Conservation (phyloP, 208 protist species). For the Jaenimonas drosophilae region DNA sequence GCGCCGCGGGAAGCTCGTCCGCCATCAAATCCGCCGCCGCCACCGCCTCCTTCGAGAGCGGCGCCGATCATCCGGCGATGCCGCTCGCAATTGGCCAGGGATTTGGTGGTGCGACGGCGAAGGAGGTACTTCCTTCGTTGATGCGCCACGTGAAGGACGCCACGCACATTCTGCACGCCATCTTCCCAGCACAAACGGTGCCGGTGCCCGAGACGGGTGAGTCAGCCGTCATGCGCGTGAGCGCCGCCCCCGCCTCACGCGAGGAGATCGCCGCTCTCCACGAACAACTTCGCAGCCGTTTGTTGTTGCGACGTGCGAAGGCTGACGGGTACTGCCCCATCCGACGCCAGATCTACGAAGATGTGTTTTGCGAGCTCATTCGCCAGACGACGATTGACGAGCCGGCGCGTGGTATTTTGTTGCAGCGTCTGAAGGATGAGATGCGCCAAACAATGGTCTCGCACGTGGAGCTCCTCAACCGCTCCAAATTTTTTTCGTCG, state of each 20-base stretch:
- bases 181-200: slow-evolving; percentile 11
- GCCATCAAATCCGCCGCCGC: too few relatives aligned
- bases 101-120: background rate
- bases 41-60: too few relatives aligned
- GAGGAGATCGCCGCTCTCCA: slow-evolving; percentile 77
- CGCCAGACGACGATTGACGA: slow-evolving; percentile 97
- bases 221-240: slow-evolving; percentile 39
- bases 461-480: slow-evolving; percentile 37
- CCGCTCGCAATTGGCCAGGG: too few relatives aligned
- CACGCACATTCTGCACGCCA: slow-evolving; percentile 9
- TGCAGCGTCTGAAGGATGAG: slow-evolving; percentile 96
- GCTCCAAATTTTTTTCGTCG: slow-evolving; percentile 83
- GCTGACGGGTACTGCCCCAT: slow-evolving; percentile 96
- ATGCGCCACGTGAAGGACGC: slow-evolving; percentile 6
- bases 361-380: slow-evolving; percentile 97
- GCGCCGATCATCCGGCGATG: too few relatives aligned
- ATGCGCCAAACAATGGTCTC: slow-evolving; percentile 42
- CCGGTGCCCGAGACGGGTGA: slow-evolving; percentile 11
- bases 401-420: slow-evolving; percentile 94
- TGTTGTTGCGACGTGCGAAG: slow-evolving; percentile 89
- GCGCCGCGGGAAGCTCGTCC: too few relatives aligned
- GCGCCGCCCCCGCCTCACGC: slow-evolving; percentile 32
- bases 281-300: slow-evolving; percentile 79
- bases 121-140: slow-evolving; percentile 7
- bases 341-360: slow-evolving; percentile 94